Evolutionary conservation across 2,329 filamentous ascomycete genomes (phyloP).

Genomic region (Microdochium trichocladiopsis): DNA sequence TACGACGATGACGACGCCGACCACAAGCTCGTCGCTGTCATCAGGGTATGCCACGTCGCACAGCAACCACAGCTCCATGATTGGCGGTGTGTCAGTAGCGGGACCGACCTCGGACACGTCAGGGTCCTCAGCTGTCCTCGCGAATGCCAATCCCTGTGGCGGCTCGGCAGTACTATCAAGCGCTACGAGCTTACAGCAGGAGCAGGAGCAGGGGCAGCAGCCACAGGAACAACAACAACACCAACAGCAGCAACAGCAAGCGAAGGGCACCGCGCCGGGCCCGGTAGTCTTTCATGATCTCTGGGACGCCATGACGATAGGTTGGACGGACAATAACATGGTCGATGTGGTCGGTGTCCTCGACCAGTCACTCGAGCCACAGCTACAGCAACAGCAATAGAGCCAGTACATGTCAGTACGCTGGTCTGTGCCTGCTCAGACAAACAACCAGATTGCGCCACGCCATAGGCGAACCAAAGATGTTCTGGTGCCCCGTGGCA

Average conservation of each 20-base stretch:
- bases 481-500: too few species aligned
- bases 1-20: too few species aligned
- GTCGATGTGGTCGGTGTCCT: background rate
- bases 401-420: too few species aligned
- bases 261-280: constrained; percentile 2
- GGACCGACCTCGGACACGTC: background rate
- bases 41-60: background rate
- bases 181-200: background rate
- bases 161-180: background rate
- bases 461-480: too few species aligned
- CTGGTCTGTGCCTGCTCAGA: too few species aligned
- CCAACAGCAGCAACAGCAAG: background rate
- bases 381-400: background rate
- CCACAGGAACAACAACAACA: background rate
- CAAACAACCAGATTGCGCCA: too few species aligned
- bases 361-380: too few species aligned
- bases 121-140: background rate
- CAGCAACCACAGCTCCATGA: background rate
- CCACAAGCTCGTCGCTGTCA: background rate
- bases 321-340: constrained; percentile 6
- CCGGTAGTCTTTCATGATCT: constrained; percentile 10
- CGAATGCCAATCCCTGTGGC: background rate
- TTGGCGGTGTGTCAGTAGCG: background rate
- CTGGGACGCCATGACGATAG: constrained; percentile 17
- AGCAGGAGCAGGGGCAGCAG: constrained; percentile 3